Conservation (phyloP, 495 filamentous ascomycete species). For the Tuber aestivum region DNA sequence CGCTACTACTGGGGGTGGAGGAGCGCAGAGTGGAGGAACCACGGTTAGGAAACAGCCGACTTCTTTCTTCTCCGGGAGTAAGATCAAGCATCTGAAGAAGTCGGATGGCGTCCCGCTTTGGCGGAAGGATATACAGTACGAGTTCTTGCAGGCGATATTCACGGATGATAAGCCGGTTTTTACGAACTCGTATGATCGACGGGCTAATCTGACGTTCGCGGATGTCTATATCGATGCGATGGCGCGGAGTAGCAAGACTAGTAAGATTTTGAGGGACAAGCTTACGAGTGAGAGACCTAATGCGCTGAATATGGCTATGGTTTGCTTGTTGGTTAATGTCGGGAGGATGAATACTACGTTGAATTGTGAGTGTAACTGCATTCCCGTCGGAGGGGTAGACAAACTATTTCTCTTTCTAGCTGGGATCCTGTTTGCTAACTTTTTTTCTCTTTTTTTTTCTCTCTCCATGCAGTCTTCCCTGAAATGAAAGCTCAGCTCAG, state of each 20-base stretch:
- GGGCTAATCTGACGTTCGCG: constrained; percentile 75
- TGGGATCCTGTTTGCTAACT: constrained; percentile 33
- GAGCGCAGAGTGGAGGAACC: constrained; percentile 23
- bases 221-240: constrained; percentile 98
- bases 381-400: constrained; percentile 83
- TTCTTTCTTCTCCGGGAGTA: constrained; percentile 45
- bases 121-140: constrained; percentile 95
- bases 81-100: constrained; percentile 93
- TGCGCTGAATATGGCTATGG: constrained; percentile 98
- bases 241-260: constrained; percentile 97
- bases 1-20: constrained; percentile 13
- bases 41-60: constrained; percentile 35
- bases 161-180: constrained; percentile 79
- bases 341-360: constrained; percentile 98
- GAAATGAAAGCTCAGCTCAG: constrained; percentile 98
- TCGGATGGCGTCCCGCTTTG: constrained; percentile 94
- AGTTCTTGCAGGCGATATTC: constrained; percentile 88
- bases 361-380: constrained; percentile 63
- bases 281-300: constrained; percentile 84
- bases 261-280: constrained; percentile 96
- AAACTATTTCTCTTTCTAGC: constrained; percentile 52
- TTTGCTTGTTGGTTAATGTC: constrained; percentile 93
- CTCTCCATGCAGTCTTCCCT: constrained; percentile 69
- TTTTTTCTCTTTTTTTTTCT: constrained; percentile 13
- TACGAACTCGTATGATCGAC: constrained; percentile 70